These are phyloP conservation scores for Yarrowia phangngaensis DNA, from an alignment of 805 yeast species.

Conservation along the genomic window DNA sequence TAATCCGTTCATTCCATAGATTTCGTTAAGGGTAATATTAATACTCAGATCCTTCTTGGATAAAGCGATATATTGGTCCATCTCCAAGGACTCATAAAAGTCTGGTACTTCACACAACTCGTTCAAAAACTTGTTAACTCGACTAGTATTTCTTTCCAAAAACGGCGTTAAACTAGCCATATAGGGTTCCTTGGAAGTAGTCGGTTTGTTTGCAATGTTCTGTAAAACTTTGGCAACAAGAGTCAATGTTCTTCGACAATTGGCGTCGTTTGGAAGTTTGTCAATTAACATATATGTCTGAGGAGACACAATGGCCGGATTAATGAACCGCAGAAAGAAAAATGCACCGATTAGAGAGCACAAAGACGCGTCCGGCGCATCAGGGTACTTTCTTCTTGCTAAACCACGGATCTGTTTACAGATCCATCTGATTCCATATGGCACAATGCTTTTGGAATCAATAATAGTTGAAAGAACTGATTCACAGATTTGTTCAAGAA, in stretches of 20 bases:
- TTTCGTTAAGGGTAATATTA: slow-evolving; percentile 39
- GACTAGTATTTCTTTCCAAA: slow-evolving; percentile 35
- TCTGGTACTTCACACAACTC: slow-evolving; percentile 43
- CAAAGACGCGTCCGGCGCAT: slow-evolving; percentile 43
- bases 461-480: slow-evolving; percentile 52
- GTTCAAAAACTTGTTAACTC: slow-evolving; percentile 38
- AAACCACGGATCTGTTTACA: slow-evolving; percentile 60
- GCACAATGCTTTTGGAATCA: slow-evolving; percentile 54
- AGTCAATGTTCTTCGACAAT: slow-evolving; percentile 61
- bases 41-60: slow-evolving; percentile 38
- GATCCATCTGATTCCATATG: slow-evolving; percentile 66
- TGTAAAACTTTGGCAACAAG: slow-evolving; percentile 81
- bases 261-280: slow-evolving; percentile 40
- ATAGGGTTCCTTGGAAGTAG: slow-evolving; percentile 51
- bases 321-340: slow-evolving; percentile 70
- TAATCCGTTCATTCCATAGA: slow-evolving; percentile 40
- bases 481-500: slow-evolving; percentile 15
- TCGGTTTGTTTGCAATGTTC: slow-evolving; percentile 78
- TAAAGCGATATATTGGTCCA: slow-evolving; percentile 42
- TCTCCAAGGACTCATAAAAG: slow-evolving; percentile 41
- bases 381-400: slow-evolving; percentile 60
- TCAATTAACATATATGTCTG: slow-evolving; percentile 50
- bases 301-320: slow-evolving; percentile 90
- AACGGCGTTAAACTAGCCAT: slow-evolving; percentile 35
- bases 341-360: slow-evolving; percentile 68